A percentile compares a stretch with the other conserved stretches of the same genome.
These are phyloP conservation scores for Lagenaria siceraria DNA, from an alignment of 306 rosid genomes.

Conservation along the genomic window DNA sequence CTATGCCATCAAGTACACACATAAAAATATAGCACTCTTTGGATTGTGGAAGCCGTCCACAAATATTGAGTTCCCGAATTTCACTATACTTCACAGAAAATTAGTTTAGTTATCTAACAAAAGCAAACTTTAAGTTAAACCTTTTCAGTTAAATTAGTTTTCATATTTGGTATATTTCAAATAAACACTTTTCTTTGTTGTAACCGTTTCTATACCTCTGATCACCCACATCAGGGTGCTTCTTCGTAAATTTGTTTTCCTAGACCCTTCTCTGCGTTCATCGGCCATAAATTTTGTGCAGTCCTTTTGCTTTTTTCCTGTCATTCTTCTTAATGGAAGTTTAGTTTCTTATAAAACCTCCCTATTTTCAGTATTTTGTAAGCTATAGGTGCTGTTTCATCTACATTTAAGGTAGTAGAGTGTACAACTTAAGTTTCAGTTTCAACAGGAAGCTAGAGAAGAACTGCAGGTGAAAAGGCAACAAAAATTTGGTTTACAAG, in stretches of 20 bases:
- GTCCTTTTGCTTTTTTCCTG: no score
- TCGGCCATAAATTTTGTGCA: no score
- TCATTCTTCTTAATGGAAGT: no score
- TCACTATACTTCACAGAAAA: background rate
- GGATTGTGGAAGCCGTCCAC: background rate
- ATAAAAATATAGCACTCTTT: background rate
- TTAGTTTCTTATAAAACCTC: no score
- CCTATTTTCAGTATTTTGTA: background rate
- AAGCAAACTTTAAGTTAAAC: background rate
- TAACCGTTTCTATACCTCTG: no score
- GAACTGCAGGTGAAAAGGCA: background rate
- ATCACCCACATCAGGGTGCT: no score
- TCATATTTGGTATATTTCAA: no score
- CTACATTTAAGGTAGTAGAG: background rate
- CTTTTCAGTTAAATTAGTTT: background rate
- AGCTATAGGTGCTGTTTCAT: background rate
- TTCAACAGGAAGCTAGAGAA: background rate
- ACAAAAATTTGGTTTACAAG: background rate
- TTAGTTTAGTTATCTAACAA: background rate
- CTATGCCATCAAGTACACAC: background rate
- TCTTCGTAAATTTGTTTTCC: no score
- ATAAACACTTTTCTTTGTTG: no score
- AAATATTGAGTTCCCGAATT: background rate
- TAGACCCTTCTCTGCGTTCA: no score
- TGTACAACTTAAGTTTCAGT: background rate